Conservation (phyloP, 169 alveolate species). For the Eimeria brunetti region DNA sequence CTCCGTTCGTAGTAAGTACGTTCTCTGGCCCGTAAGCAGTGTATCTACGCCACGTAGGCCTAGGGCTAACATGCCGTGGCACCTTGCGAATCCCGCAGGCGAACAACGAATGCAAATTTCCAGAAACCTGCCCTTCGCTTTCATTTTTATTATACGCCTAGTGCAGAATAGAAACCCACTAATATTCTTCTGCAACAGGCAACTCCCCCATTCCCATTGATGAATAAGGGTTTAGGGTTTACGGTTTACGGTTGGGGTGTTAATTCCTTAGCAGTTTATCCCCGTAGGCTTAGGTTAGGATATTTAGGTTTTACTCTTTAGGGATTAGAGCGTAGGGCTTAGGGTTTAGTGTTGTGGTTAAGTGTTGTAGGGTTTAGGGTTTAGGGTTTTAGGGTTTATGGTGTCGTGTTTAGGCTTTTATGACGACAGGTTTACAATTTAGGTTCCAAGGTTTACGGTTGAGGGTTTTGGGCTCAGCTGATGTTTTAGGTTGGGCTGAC, state of each 20-base stretch:
- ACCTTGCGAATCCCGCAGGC: background rate
- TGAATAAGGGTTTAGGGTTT: background rate
- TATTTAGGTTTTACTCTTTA: background rate
- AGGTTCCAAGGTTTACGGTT: background rate
- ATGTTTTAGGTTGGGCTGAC: background rate
- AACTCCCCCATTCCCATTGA: background rate
- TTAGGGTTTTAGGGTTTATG: background rate
- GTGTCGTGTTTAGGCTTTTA: background rate
- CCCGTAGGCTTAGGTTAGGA: too few species aligned
- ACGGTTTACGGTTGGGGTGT: background rate
- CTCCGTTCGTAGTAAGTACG: background rate
- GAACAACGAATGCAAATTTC: background rate
- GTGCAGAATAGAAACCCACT: background rate
- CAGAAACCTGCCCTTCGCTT: background rate
- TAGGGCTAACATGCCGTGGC: background rate
- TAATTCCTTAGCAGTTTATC: too few species aligned
- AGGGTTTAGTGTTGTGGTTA: background rate
- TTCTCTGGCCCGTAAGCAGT: background rate
- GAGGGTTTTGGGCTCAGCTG: background rate
- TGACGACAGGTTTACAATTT: too few species aligned
- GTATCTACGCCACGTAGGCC: background rate
- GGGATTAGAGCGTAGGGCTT: background rate
- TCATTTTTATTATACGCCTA: background rate
- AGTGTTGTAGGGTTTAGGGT: background rate
- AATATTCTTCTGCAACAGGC: background rate